Conservation (phyloP, 1,284 basidiomycete genomes). For the Rhodotorula sp. region DNA sequence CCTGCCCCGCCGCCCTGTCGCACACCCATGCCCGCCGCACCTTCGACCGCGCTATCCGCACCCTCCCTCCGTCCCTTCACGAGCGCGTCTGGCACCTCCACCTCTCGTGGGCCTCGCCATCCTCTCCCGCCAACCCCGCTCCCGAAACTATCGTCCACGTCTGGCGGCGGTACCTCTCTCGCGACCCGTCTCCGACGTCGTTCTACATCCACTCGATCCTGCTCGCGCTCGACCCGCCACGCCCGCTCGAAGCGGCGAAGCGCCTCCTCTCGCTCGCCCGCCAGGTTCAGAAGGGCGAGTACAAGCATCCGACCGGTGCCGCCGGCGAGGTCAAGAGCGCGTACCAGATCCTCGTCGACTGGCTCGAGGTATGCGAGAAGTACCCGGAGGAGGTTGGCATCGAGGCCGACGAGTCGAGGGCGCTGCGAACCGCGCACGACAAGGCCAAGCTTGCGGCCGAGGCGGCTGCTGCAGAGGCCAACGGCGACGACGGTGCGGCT, state of each 20-base stretch:
- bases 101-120: slow-evolving; percentile 73
- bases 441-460: not conserved
- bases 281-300: slow-evolving; percentile 18
- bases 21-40: slow-evolving; percentile 89
- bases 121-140: slow-evolving; percentile 54
- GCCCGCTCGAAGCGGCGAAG: slow-evolving; percentile 91
- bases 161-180: slow-evolving; percentile 81
- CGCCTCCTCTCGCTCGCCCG: slow-evolving; percentile 79
- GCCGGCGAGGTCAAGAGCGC: slow-evolving; percentile 93
- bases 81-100: slow-evolving; percentile 91
- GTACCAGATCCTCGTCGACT: slow-evolving; percentile 90
- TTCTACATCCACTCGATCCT: slow-evolving; percentile 78
- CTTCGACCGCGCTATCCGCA: slow-evolving; percentile 91
- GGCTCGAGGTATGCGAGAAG: slow-evolving; percentile 87
- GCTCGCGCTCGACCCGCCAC: slow-evolving; percentile 61
- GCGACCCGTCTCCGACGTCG: slow-evolving; percentile 79
- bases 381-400: slow-evolving; percentile 91
- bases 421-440: not conserved
- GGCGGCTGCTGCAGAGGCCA: not conserved
- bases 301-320: slow-evolving; percentile 63
- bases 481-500: no score
- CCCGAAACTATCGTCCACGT: slow-evolving; percentile 78
- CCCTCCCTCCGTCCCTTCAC: slow-evolving; percentile 92
- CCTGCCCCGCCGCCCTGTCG: slow-evolving; percentile 79
- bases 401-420: slow-evolving; percentile 68